phyloP scores from a whole-genome alignment of 768 basidiomycete species.

The Leccinum rimulosum region DNA sequence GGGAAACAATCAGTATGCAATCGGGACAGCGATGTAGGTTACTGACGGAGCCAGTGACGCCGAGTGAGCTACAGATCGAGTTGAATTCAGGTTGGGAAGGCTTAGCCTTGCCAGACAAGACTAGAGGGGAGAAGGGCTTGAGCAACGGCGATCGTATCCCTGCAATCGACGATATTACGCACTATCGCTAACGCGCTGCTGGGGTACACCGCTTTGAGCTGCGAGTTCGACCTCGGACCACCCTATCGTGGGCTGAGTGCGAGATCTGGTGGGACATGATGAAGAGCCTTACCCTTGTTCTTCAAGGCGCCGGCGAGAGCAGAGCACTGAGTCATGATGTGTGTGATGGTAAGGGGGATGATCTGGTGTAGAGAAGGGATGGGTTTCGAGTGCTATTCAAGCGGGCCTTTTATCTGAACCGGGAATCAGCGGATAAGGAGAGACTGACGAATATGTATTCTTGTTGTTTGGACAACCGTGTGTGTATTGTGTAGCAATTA shows the following conservation, averaged over 20 bases:
- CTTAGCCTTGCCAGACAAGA: constrained; percentile 42
- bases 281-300: constrained; percentile 40
- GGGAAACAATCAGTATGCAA: background rate
- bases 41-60: constrained; percentile 37
- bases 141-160: background rate
- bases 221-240: constrained; percentile 39
- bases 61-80: constrained; percentile 42
- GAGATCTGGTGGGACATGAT: background rate
- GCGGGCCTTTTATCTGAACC: constrained; percentile 15
- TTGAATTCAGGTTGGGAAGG: constrained; percentile 51
- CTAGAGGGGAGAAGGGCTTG: constrained; percentile 30
- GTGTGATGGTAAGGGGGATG: constrained; percentile 47
- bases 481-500: too few relatives aligned
- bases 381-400: background rate
- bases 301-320: constrained; percentile 54
- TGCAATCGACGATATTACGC: constrained; percentile 17
- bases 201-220: constrained; percentile 35
- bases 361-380: background rate
- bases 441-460: constrained; percentile 8
- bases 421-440: constrained; percentile 10
- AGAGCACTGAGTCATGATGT: constrained; percentile 45
- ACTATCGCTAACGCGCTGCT: constrained; percentile 57
- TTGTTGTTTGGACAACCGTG: too few relatives aligned
- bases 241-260: constrained; percentile 4
- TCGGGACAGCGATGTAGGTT: background rate